phyloP scores from a whole-genome alignment of 1,284 basidiomycete genomes.

The Mycosarcoma maydis region DNA sequence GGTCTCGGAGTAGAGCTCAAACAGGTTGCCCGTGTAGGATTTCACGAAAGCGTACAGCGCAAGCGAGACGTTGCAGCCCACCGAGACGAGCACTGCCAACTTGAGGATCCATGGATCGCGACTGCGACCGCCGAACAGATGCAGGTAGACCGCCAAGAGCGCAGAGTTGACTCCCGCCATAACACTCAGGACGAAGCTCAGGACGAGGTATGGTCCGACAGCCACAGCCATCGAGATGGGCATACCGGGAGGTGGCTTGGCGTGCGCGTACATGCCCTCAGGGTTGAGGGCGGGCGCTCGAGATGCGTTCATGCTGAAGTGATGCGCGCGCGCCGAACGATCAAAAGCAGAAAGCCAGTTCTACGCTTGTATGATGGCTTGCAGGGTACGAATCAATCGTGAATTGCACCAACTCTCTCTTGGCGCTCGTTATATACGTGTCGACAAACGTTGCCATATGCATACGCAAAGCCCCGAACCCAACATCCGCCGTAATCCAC shows the following conservation, averaged over 20 bases:
- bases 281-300: no score
- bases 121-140: constrained; percentile 5
- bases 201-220: constrained; percentile 20
- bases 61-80: constrained; percentile 13
- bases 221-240: constrained; percentile 14
- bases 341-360: no score
- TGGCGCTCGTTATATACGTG: no score
- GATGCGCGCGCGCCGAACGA: no score
- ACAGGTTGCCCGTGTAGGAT: constrained; percentile 4
- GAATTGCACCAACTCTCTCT: no score
- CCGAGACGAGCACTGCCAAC: constrained; percentile 1
- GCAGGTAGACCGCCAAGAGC: constrained; percentile 26
- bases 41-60: neutral
- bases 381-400: no score
- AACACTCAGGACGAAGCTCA: constrained; percentile 8
- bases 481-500: no score
- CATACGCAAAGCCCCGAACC: no score
- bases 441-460: no score
- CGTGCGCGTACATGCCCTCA: constrained; percentile 20
- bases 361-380: no score
- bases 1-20: constrained; percentile 7
- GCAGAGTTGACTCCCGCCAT: constrained; percentile 24
- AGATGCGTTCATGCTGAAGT: no score
- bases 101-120: constrained; percentile 22
- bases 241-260: neutral